Percentiles rank a stretch among this genome's conserved stretches.
Evolutionary conservation across 345 rosid species (phyloP).

Genomic region (Pelargonium nanum): DNA sequence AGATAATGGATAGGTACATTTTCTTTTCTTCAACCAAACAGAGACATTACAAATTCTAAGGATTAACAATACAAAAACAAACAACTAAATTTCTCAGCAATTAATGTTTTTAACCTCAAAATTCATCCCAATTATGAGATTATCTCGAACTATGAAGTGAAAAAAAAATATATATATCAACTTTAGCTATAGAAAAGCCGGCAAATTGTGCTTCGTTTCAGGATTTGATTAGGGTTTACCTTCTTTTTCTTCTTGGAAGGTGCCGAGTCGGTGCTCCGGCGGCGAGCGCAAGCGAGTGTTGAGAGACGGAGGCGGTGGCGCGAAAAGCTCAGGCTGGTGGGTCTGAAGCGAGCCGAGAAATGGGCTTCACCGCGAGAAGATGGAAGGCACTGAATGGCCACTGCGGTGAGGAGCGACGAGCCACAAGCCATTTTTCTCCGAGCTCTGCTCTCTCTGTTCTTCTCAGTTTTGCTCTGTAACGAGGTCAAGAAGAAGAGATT

Average conservation of each 20-base stretch:
- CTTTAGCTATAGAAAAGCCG: background rate
- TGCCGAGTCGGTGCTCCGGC: background rate
- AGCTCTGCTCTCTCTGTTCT: no score
- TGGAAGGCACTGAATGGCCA: background rate
- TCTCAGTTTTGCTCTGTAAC: no score
- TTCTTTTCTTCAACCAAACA: background rate
- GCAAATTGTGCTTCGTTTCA: background rate
- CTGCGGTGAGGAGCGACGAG: background rate
- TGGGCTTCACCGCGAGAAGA: background rate
- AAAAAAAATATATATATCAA: background rate
- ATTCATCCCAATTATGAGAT: no score
- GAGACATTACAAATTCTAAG: no score
- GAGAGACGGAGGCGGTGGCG: background rate
- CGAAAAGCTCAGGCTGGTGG: background rate
- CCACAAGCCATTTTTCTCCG: background rate
- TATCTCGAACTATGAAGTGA: background rate
- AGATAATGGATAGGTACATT: background rate
- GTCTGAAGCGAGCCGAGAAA: background rate
- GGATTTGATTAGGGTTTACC: background rate
- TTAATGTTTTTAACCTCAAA: no score
- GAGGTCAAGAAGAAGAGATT: no score
- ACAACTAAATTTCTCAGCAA: no score
- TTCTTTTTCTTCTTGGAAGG: background rate
- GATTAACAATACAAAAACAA: background rate
- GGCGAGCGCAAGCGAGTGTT: background rate